A percentile compares a stretch with the other conserved stretches of the same genome.
These are phyloP conservation scores for Xylariaceae sp. DNA, from an alignment of 2,329 filamentous ascomycete genomes.

Conservation along the genomic window DNA sequence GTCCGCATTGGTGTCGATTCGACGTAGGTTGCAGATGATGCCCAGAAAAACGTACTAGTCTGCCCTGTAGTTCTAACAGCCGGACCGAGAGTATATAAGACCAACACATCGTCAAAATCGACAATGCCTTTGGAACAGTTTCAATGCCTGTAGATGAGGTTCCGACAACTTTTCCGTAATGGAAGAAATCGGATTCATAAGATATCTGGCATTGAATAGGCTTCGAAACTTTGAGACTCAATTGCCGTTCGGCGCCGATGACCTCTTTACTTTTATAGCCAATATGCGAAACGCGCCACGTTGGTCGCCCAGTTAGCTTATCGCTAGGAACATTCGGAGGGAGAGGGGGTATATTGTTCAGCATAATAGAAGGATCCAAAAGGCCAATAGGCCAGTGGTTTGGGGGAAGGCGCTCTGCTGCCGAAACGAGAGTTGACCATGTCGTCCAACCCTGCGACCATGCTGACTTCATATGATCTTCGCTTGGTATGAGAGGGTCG, in stretches of 20 bases:
- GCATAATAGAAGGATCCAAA: conserved; percentile 1
- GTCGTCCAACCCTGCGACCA: neutral
- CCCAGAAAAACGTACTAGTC: neutral
- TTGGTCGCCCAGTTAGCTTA: too few species aligned
- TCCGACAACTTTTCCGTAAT: too few species aligned
- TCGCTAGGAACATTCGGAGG: neutral
- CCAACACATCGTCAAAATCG: conserved; percentile 19
- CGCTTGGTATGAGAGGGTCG: conserved; percentile 8
- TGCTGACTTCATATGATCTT: neutral
- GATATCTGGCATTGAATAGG: too few species aligned
- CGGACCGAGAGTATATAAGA: conserved; percentile 21
- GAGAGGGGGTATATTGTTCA: neutral
- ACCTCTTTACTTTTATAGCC: too few species aligned
- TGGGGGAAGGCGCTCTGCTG: neutral
- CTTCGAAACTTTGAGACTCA: too few species aligned
- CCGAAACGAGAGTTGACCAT: neutral
- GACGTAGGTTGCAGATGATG: too few species aligned
- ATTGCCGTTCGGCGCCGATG: too few species aligned
- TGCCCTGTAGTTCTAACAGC: conserved; percentile 17
- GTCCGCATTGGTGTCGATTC: too few species aligned
- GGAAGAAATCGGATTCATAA: too few species aligned
- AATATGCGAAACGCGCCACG: too few species aligned
- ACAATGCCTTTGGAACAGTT: conserved; percentile 7
- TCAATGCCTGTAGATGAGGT: too few species aligned
- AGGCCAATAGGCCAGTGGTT: neutral